A percentile compares a stretch with the other conserved stretches of the same genome.
These are phyloP conservation scores for Aspergillus cavernicola DNA, from an alignment of 495 filamentous ascomycete species.

Conservation along the genomic window DNA sequence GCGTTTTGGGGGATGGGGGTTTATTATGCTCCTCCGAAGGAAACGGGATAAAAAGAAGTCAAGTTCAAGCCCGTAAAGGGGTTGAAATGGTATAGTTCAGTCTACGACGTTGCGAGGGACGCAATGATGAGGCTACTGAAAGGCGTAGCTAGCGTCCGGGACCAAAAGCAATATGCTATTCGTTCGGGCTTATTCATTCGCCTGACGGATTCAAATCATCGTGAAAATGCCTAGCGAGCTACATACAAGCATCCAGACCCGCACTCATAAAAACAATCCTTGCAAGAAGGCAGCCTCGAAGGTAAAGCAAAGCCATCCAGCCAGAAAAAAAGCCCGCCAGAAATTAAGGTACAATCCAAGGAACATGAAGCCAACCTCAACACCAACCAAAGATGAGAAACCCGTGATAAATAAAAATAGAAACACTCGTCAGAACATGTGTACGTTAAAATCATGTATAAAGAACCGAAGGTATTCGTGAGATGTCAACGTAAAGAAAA, in stretches of 20 bases:
- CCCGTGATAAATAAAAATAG: background rate
- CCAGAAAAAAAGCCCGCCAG: background rate
- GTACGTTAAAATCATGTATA: slow-evolving; percentile 15
- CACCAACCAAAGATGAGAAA: slow-evolving; percentile 10
- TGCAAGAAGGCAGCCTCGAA: background rate
- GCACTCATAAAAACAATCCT: background rate
- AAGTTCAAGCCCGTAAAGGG: background rate
- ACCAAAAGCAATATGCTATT: background rate
- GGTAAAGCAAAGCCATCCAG: background rate
- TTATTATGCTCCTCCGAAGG: slow-evolving; percentile 25
- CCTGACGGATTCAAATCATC: no score
- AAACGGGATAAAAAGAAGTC: background rate
- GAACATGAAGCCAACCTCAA: background rate
- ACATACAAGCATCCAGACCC: slow-evolving; percentile 9
- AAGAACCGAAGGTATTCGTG: background rate
- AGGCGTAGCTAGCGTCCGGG: no score
- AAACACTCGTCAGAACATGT: slow-evolving; percentile 14
- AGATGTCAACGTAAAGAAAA: background rate
- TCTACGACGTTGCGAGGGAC: background rate
- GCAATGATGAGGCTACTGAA: no score
- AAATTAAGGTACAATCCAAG: slow-evolving; percentile 12
- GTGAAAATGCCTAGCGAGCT: slow-evolving; percentile 4
- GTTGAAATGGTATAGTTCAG: no score
- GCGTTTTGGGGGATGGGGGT: slow-evolving; percentile 44
- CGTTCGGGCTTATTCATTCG: no score